Percentiles rank a stretch among this genome's conserved stretches.
Evolutionary conservation across 305 asterid genomes (phyloP).

Genomic region (Withania somnifera): DNA sequence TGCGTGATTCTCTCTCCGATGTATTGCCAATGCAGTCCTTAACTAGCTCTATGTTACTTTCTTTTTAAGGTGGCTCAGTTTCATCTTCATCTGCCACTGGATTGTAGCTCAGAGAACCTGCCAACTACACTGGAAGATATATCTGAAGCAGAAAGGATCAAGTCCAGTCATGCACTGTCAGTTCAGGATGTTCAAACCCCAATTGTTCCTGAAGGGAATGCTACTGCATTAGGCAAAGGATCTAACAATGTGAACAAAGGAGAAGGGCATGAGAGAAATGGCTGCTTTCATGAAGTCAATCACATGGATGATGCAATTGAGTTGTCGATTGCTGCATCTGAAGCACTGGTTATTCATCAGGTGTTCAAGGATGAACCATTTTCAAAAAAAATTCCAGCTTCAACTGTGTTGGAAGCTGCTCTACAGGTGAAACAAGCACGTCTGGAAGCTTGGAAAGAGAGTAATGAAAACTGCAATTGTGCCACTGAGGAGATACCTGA

Average conservation of each 20-base stretch:
- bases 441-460: slow-evolving; percentile 31
- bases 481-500: slow-evolving; percentile 21
- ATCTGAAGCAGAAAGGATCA: slow-evolving; percentile 15
- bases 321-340: slow-evolving; percentile 76
- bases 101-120: slow-evolving; percentile 26
- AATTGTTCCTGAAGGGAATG: slow-evolving; percentile 14
- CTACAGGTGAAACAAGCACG: slow-evolving; percentile 76
- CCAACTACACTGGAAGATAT: slow-evolving; percentile 18
- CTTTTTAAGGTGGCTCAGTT: slow-evolving; percentile 38
- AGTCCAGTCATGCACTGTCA: slow-evolving; percentile 6
- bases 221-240: slow-evolving; percentile 15
- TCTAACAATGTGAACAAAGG: slow-evolving; percentile 16
- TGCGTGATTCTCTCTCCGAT: neutral
- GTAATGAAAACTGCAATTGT: slow-evolving; percentile 8
- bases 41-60: slow-evolving; percentile 8
- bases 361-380: slow-evolving; percentile 26
- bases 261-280: slow-evolving; percentile 24
- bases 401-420: slow-evolving; percentile 69
- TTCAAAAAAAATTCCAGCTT: slow-evolving; percentile 30
- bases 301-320: slow-evolving; percentile 35
- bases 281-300: slow-evolving; percentile 24
- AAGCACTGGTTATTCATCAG: slow-evolving; percentile 69
- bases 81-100: slow-evolving; percentile 52
- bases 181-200: slow-evolving; percentile 24
- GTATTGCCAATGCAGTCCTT: neutral